phyloP scores from a whole-genome alignment of 306 rosid genomes.

The Parietaria judaica region DNA sequence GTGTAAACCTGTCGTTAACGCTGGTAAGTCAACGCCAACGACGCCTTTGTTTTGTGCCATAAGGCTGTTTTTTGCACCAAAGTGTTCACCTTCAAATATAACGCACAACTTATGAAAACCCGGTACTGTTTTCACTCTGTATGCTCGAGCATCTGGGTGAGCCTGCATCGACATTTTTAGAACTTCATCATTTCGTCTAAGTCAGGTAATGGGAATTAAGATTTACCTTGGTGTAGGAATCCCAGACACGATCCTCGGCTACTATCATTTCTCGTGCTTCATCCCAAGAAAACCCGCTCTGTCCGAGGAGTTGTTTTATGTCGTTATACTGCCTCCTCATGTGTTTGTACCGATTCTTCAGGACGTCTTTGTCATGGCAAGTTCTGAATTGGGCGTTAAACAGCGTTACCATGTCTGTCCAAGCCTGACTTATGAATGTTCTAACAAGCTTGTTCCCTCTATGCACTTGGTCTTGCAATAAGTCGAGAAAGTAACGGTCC shows the following conservation, averaged over 20 bases:
- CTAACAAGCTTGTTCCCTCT: slow-evolving; percentile 59
- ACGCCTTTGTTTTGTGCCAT: slow-evolving; percentile 38
- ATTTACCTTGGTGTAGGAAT: slow-evolving; percentile 54
- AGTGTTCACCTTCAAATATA: slow-evolving; percentile 52
- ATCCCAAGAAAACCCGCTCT: slow-evolving; percentile 59
- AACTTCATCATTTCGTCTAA: slow-evolving; percentile 4
- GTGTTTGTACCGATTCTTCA: slow-evolving; percentile 67
- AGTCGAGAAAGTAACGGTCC: slow-evolving; percentile 62
- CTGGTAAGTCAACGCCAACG: slow-evolving; percentile 22
- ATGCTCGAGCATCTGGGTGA: slow-evolving; percentile 63
- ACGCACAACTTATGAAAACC: slow-evolving; percentile 52
- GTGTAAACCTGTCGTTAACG: slow-evolving; percentile 37
- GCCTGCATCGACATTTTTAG: slow-evolving; percentile 41
- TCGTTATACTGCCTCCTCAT: slow-evolving; percentile 62
- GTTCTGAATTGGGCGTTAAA: slow-evolving; percentile 56
- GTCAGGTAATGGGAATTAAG: slow-evolving; percentile 13
- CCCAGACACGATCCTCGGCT: slow-evolving; percentile 59
- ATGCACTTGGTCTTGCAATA: slow-evolving; percentile 54
- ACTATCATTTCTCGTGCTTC: slow-evolving; percentile 59
- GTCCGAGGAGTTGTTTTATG: slow-evolving; percentile 46
- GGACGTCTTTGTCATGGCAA: slow-evolving; percentile 59
- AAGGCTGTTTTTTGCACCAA: slow-evolving; percentile 47
- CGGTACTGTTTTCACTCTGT: slow-evolving; percentile 67
- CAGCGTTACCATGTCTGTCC: slow-evolving; percentile 49
- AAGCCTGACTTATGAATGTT: slow-evolving; percentile 60